A percentile compares a stretch with the other conserved stretches of the same genome.
Evolutionary conservation across 371 early-diverging fungal genomes (phyloP).

Genomic region (Mortierella sp.): DNA sequence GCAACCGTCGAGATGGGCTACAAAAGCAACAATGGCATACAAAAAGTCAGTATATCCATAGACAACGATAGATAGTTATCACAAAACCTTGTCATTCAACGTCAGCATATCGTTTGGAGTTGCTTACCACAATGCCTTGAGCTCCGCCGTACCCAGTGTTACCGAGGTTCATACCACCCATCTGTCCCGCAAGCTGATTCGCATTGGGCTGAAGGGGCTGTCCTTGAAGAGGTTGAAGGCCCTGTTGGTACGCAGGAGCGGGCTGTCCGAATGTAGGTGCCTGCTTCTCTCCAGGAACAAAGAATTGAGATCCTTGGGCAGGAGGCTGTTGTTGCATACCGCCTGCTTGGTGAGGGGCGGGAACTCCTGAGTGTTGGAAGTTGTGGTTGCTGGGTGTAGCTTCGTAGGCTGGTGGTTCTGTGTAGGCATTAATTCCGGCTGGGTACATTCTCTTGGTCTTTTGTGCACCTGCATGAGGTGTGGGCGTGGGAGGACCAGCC

Average conservation of each 20-base stretch:
- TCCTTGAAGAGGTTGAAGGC: conserved; percentile 43
- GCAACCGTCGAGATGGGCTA: conserved; percentile 49
- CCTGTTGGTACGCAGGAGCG: conserved; percentile 47
- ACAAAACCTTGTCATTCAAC: neutral
- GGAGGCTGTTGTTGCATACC: conserved; percentile 59
- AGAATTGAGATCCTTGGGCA: conserved; percentile 58
- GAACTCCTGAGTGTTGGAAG: conserved; percentile 32
- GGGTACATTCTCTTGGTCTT: conserved; percentile 74
- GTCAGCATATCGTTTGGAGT: neutral
- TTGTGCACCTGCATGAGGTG: conserved; percentile 39
- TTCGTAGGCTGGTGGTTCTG: conserved; percentile 35
- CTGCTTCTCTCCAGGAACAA: conserved; percentile 50
- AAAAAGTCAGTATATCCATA: conserved; percentile 19
- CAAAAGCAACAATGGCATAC: conserved; percentile 46
- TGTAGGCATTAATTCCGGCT: conserved; percentile 40
- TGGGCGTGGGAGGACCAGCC: conserved; percentile 36
- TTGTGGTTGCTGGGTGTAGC: conserved; percentile 22
- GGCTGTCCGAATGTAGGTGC: conserved; percentile 37
- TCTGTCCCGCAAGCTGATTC: conserved; percentile 41
- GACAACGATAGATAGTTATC: neutral
- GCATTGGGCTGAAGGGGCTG: conserved; percentile 35
- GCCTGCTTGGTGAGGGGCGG: conserved; percentile 11
- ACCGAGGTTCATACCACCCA: conserved; percentile 50
- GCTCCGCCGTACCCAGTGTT: conserved; percentile 42
- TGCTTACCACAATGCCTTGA: conserved; percentile 34